These are phyloP conservation scores for Marasmius fiardii DNA, from an alignment of 1,284 basidiomycete genomes.

Conservation along the genomic window DNA sequence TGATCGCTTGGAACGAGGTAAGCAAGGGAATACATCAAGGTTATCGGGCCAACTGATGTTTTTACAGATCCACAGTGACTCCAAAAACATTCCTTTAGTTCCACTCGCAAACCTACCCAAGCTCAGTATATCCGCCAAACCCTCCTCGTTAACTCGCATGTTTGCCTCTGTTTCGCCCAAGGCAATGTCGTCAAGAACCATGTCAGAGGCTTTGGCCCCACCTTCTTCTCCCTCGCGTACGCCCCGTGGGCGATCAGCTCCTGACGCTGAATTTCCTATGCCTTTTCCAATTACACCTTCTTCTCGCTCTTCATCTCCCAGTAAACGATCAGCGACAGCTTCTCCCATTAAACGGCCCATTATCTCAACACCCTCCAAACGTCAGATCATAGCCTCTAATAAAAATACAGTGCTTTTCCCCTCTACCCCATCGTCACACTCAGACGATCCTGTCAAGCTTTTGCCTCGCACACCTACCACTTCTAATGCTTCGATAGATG, in stretches of 20 bases:
- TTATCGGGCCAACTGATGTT: background rate
- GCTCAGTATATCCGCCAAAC: constrained; percentile 46
- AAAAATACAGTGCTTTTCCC: constrained; percentile 36
- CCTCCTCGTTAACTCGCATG: constrained; percentile 63
- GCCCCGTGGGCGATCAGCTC: constrained; percentile 40
- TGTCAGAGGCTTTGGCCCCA: constrained; percentile 28
- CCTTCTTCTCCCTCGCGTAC: constrained; percentile 44
- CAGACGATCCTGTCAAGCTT: constrained; percentile 26
- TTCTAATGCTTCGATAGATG: constrained; percentile 28
- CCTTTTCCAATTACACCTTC: constrained; percentile 49
- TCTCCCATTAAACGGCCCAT: constrained; percentile 42
- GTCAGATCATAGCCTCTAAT: constrained; percentile 23
- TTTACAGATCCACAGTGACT: constrained; percentile 47
- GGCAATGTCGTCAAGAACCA: constrained; percentile 37
- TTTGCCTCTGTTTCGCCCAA: constrained; percentile 74
- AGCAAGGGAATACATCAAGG: constrained; percentile 9
- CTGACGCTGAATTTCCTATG: constrained; percentile 43
- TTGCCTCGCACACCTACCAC: constrained; percentile 50
- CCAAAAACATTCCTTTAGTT: constrained; percentile 46
- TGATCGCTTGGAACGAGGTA: constrained; percentile 65
- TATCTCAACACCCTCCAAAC: constrained; percentile 29
- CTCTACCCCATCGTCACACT: constrained; percentile 45
- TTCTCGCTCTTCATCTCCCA: constrained; percentile 32
- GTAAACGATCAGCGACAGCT: constrained; percentile 36
- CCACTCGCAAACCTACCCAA: constrained; percentile 65